Percentiles rank a stretch among this genome's conserved stretches.
These are phyloP conservation scores for Nemania diffusa DNA, from an alignment of 2,329 filamentous ascomycete genomes.

Conservation along the genomic window DNA sequence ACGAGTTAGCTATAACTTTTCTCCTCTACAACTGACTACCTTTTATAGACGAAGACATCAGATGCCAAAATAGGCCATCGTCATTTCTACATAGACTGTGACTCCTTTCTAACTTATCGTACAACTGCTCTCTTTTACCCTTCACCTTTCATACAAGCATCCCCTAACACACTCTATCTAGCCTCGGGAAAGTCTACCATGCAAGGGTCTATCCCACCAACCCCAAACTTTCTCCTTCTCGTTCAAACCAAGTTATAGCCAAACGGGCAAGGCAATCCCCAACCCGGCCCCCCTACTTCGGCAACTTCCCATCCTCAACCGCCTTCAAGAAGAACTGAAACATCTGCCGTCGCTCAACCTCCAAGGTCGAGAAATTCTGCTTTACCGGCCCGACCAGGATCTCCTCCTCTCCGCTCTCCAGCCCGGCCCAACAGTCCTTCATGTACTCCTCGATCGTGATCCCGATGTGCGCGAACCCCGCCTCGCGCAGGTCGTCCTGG, in stretches of 20 bases:
- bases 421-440: slow-evolving; percentile 57
- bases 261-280: not conserved
- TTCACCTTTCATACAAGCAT: too few species aligned
- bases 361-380: slow-evolving; percentile 33
- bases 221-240: too few species aligned
- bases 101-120: too few species aligned
- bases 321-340: slow-evolving; percentile 29
- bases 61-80: too few species aligned
- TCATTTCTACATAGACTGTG: too few species aligned
- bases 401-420: slow-evolving; percentile 56
- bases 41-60: too few species aligned
- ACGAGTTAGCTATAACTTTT: too few species aligned
- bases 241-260: not conserved
- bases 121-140: too few species aligned
- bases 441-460: slow-evolving; percentile 55
- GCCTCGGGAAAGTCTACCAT: not conserved
- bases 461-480: slow-evolving; percentile 50
- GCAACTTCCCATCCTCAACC: slow-evolving; percentile 10
- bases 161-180: too few species aligned
- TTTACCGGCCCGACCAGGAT: slow-evolving; percentile 42
- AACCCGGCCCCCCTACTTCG: not conserved
- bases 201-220: too few species aligned
- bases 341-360: slow-evolving; percentile 35
- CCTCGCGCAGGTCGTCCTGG: slow-evolving; percentile 51
- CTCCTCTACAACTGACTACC: too few species aligned